Base-by-base conservation (phyloP, 2,329 filamentous ascomycete genomes). In the Calonectria hongkongensis region DNA sequence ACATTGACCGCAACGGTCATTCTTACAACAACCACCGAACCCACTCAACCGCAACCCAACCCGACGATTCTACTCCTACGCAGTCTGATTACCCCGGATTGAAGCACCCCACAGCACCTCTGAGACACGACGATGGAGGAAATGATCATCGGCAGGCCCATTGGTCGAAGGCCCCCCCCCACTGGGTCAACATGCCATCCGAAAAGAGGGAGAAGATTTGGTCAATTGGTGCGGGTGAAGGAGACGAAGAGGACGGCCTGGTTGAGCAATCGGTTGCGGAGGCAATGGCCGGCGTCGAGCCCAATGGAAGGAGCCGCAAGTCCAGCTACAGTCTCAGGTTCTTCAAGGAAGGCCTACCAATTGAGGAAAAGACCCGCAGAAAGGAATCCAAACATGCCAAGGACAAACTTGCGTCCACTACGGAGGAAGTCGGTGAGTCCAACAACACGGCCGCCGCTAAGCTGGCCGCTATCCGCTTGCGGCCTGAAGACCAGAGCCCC, bases 211-310 rank as follows among this genome's bases (percentile, higher is more conserved):
- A 92, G 80, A 92, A 92, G 80, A 88, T 89, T 41, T 92, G 91
- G 91, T 92, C 91, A 25, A 92, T 93, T 80, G 90, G 89, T 4
- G 86, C 88, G 27, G 87, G 84, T 10, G 86, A 89, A 66, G 82
- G 86, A 51, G 82, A 85, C 30, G 87, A 88, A 67, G 85, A 86
- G 54, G 87, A 90, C 73, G 91, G 91, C 0, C 86, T 91, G 75
- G 91, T 93, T 8, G 91, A 93, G 76, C 90, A 92, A 80, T 92
- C 90, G n/a, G 89, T 93, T 64, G 87, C 89, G 7, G 90, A 92
- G 74, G 89, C 89, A 33, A 86, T 92, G 79, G 87, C 89, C 21
- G 90, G 91, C 2, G 85, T 89, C n/a, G 91, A 92, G 77, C 90
- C 87, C 77, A 92, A 90, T 79, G 89, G 89, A 56, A 89, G 92